Conservation (phyloP, 805 yeast species). For the Zygosaccharomyces gambellarensis region DNA sequence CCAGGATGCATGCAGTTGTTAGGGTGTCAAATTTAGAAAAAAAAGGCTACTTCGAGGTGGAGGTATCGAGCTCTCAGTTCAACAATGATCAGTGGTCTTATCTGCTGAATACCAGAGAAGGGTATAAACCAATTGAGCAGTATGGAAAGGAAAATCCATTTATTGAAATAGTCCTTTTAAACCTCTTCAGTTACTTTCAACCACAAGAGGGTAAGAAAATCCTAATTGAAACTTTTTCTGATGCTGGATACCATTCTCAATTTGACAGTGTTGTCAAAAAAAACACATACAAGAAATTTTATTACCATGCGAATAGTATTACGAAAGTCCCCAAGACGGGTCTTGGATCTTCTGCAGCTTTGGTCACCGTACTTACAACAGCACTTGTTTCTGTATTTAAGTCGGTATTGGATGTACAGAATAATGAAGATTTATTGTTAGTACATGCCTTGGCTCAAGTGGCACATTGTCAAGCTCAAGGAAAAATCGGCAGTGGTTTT, state of each 20-base stretch:
- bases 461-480: conserved; percentile 91
- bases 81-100: conserved; percentile 65
- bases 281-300: conserved; percentile 44
- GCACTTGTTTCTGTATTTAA: conserved; percentile 53
- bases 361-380: conserved; percentile 74
- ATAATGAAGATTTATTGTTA: conserved; percentile 24
- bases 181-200: conserved; percentile 50
- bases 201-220: conserved; percentile 33
- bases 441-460: conserved; percentile 84
- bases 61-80: conserved; percentile 74
- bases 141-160: conserved; percentile 60
- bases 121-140: conserved; percentile 27
- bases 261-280: conserved; percentile 37
- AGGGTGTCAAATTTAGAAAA: conserved; percentile 8
- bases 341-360: conserved; percentile 91
- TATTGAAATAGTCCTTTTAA: conserved; percentile 55
- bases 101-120: conserved; percentile 24
- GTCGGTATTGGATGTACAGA: conserved; percentile 32
- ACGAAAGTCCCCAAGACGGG: conserved; percentile 87
- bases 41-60: conserved; percentile 32
- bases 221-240: conserved; percentile 67
- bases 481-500: conserved; percentile 94
- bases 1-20: conserved; percentile 80
- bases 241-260: conserved; percentile 85
- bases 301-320: conserved; percentile 57